Base-by-base conservation (phyloP, 2,329 filamentous ascomycete genomes). In the Fusarium citri region DNA sequence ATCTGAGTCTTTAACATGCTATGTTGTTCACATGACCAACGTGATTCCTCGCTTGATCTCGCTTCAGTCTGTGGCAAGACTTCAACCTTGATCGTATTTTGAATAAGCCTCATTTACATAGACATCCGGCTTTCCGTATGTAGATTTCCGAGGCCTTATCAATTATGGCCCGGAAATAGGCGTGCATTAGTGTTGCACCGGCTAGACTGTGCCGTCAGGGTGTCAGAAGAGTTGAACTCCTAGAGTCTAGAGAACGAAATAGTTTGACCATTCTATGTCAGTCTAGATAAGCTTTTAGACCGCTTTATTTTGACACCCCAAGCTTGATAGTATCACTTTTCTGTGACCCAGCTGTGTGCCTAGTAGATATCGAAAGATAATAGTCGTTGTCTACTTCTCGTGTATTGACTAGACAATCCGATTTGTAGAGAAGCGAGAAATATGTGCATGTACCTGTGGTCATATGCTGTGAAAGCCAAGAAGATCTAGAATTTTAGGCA, bases 101-200 rank as follows among this genome's bases (percentile, higher is more conserved):
- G 25, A 46, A 55, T 16, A 23, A 23, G 30, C 14, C n/a, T 16
- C 14, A 26, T 26, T 37, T 20, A 22, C 25, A 37, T 18, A 56
- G 22, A 22, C 22, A 31, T 12, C 37, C 37, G 37, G 43, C 37
- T 45, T 66, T 34, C 62, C 47, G 15, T 28, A 45, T 49, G 15
- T 18, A 42, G 37, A 34, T 40, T 45, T 25, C 55, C 48, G 63
- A 66, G 23, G n/a, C 26, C 40, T 49, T 42, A 23, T 41, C n/a
- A 23, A 25, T n/a, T 6, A 7, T 51, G 23, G 22, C 6, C 37
- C 30, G 37, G 55, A 46, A 43, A 46, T 48, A 55, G 55, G 42
- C 47, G 34, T 59, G 60, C 60, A 59, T 65, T 59, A 59, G 61
- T 55, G 28, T 34, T 40, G 23, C 15, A 23, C 23, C 26, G 23